Evolutionary conservation across 345 rosid species (phyloP).

Genomic region (Arabidopsis suecica): DNA sequence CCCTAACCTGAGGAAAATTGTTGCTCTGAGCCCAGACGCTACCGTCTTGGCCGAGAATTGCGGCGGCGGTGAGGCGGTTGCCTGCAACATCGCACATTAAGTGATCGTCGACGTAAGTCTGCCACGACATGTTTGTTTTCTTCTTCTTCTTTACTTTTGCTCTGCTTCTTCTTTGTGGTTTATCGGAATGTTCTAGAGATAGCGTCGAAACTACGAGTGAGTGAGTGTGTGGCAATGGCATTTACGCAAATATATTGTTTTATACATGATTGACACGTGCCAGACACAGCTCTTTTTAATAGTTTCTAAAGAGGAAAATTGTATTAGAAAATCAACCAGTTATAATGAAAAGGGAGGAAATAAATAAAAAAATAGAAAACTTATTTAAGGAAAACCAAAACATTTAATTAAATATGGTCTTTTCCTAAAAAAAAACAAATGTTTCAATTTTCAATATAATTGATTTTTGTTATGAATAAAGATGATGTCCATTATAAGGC

Average conservation of each 20-base stretch:
- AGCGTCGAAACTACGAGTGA: slow-evolving; percentile 34
- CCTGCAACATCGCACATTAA: slow-evolving; percentile 86
- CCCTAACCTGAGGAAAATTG: slow-evolving; percentile 63
- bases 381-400: too few species aligned
- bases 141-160: not conserved
- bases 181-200: slow-evolving; percentile 35
- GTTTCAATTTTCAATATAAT: not conserved
- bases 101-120: slow-evolving; percentile 83
- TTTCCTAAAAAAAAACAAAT: not conserved
- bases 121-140: slow-evolving; percentile 79
- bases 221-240: slow-evolving; percentile 25
- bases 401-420: not conserved
- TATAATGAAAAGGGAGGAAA: too few species aligned
- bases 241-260: slow-evolving; percentile 8
- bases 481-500: too few species aligned
- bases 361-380: too few species aligned
- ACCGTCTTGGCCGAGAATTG: slow-evolving; percentile 82
- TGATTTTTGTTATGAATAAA: too few species aligned
- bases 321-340: too few species aligned
- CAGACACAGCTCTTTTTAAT: not conserved
- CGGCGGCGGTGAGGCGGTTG: slow-evolving; percentile 69
- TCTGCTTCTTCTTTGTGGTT: slow-evolving; percentile 32
- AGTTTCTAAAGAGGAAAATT: too few species aligned
- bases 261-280: slow-evolving; percentile 3
- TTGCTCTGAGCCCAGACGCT: slow-evolving; percentile 90